Evolutionary conservation across 257 asterid species (phyloP), one percentile per base, ranked within the genome.

Genomic region (Linderniella brevidens): DNA sequence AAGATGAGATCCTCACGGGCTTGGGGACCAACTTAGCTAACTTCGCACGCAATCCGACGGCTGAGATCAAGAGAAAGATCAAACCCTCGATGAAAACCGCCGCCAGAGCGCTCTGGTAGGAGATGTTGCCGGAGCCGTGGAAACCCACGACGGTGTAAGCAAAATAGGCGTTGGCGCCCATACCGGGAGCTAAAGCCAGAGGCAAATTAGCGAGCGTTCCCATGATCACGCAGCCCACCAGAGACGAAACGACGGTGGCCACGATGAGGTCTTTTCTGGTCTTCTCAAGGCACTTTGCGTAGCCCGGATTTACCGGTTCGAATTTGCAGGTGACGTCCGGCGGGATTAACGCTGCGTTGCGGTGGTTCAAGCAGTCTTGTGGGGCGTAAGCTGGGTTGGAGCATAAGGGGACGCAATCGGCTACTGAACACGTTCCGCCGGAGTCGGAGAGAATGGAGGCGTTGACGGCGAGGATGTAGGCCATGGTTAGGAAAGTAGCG

Each of bases 401-500:
- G 53, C 93, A 80, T 18, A 77, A 73, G 0, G 70, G 64, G 37
- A 80, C 20, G 64, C 93, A 80, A 38, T 80, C 93, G 43, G 93
- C 65, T 43, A 77, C 69, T 0, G 93, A 72, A 51, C 93, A 80
- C 0, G 93, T 72, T 9, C 85, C 93, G 19, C 93, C 93, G 16
- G 93, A 80, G 19, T 80, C 93, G 0, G 93, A 48, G 4, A 80
- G 54, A 4, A 80, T 75, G 44, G 88, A 77, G 32, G 93, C 88
- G 64, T 80, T 80, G 9, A 80, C 93, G 40, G 93, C 88, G 14
- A 80, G 64, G 61, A 80, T 80, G 64, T 80, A 80, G 12, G 93
- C 93, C 88, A 80, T 74, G 53, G 93, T 80, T 48, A 80, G 82
- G 38, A 80, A 80, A 0, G 93, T 80, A 36, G 93, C 68, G 46